Percentiles rank a stretch among this genome's conserved stretches.
phyloP scores from a whole-genome alignment of 768 basidiomycete species.

The Amylocystis lapponica region DNA sequence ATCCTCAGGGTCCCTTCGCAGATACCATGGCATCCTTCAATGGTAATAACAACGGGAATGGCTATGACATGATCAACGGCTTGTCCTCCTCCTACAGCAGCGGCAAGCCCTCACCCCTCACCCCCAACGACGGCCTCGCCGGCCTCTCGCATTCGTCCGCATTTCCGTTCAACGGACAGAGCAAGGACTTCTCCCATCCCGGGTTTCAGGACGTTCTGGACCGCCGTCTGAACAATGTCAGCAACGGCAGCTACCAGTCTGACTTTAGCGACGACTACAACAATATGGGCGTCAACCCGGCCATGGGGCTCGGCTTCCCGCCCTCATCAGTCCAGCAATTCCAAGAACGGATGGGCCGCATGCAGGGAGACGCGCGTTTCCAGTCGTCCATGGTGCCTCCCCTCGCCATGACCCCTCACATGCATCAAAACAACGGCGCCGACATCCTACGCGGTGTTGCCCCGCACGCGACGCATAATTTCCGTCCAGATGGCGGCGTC shows the following conservation, averaged over 20 bases:
- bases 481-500: slow-evolving; percentile 43
- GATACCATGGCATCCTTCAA: slow-evolving; percentile 58
- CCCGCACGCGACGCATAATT: slow-evolving; percentile 63
- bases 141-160: slow-evolving; percentile 49
- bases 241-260: slow-evolving; percentile 41
- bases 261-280: slow-evolving; percentile 63
- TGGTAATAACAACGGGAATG: slow-evolving; percentile 41
- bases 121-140: slow-evolving; percentile 58
- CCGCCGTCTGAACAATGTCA: slow-evolving; percentile 46
- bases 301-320: slow-evolving; percentile 35
- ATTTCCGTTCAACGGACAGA: slow-evolving; percentile 35
- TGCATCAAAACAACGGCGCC: slow-evolving; percentile 39
- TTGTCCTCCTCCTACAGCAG: slow-evolving; percentile 61
- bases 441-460: slow-evolving; percentile 65
- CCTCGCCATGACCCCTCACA: slow-evolving; percentile 41
- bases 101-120: slow-evolving; percentile 73
- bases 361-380: slow-evolving; percentile 20
- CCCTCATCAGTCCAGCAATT: slow-evolving; percentile 50
- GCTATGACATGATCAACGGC: slow-evolving; percentile 63
- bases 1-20: slow-evolving; percentile 51
- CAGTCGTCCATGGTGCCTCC: slow-evolving; percentile 50
- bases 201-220: slow-evolving; percentile 58
- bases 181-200: slow-evolving; percentile 52
- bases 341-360: slow-evolving; percentile 34
- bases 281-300: slow-evolving; percentile 40